phyloP scores from a whole-genome alignment of 2,329 filamentous ascomycete species.

The Claviceps digitariae region DNA sequence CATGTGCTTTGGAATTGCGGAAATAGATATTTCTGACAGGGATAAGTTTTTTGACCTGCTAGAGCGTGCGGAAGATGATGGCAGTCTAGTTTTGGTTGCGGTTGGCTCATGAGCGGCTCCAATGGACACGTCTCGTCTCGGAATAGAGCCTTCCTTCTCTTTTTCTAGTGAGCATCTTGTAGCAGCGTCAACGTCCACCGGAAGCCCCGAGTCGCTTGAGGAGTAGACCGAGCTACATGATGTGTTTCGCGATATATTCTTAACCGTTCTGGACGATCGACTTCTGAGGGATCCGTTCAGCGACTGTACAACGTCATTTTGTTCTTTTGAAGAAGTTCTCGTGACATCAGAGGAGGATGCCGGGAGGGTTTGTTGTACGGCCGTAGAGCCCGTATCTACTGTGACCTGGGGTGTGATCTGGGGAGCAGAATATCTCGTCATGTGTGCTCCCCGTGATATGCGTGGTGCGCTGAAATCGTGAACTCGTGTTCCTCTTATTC shows the following conservation, averaged over 20 bases:
- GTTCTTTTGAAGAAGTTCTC: background rate
- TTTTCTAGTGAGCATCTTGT: background rate
- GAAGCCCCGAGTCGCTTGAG: background rate
- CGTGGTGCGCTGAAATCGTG: constrained; percentile 54
- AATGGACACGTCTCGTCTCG: background rate
- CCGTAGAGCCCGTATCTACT: background rate
- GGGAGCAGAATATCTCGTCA: background rate
- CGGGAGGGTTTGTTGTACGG: constrained; percentile 4
- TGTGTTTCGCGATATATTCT: background rate
- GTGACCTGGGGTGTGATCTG: background rate
- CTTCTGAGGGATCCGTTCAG: background rate
- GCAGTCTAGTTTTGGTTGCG: background rate
- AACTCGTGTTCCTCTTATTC: constrained; percentile 49
- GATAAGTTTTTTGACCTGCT: constrained; percentile 39
- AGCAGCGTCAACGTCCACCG: background rate
- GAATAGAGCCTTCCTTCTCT: background rate
- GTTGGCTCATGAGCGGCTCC: background rate
- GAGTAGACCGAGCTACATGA: background rate
- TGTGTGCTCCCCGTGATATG: constrained; percentile 9
- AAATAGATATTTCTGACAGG: constrained; percentile 33
- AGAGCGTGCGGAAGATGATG: constrained; percentile 14
- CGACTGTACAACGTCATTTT: background rate
- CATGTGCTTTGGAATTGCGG: constrained; percentile 48
- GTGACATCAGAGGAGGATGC: constrained; percentile 10
- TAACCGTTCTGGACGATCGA: background rate